phyloP scores from a whole-genome alignment of 2,329 filamentous ascomycete species.

The Talaromyces rugulosus region DNA sequence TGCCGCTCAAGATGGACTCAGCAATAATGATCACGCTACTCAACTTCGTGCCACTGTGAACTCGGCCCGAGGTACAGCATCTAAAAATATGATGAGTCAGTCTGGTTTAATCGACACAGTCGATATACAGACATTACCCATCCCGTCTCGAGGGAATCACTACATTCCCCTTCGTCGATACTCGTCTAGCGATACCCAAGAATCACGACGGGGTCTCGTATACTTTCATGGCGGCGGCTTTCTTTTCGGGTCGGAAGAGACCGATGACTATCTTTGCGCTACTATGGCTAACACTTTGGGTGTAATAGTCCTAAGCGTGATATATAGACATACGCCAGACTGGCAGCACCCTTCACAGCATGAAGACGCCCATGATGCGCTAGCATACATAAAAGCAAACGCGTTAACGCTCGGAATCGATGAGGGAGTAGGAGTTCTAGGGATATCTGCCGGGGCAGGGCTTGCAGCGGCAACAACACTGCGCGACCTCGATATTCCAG shows the following conservation, averaged over 20 bases:
- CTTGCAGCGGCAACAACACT: not conserved
- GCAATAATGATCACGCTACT: not conserved
- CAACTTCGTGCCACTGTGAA: not conserved
- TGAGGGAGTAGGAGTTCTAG: not conserved
- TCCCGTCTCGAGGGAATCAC: not conserved
- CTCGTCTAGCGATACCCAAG: not conserved
- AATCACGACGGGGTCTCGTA: not conserved
- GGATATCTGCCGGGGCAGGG: not conserved
- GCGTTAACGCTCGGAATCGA: not conserved
- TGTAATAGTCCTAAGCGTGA: not conserved
- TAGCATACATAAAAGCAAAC: not conserved
- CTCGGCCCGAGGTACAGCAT: not conserved
- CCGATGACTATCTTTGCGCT: not conserved
- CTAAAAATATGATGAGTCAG: not conserved
- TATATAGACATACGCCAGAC: not conserved
- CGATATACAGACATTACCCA: not conserved
- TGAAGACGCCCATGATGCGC: not conserved
- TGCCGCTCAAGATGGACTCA: not conserved
- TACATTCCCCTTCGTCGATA: not conserved
- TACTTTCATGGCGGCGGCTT: constrained; percentile 1
- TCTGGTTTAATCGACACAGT: not conserved
- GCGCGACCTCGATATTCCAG: not conserved
- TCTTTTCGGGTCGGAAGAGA: not conserved
- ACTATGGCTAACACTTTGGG: not conserved
- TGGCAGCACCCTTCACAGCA: not conserved